Conservation (phyloP, 2,329 filamentous ascomycete genomes). For the Colletotrichum spaethianum region DNA sequence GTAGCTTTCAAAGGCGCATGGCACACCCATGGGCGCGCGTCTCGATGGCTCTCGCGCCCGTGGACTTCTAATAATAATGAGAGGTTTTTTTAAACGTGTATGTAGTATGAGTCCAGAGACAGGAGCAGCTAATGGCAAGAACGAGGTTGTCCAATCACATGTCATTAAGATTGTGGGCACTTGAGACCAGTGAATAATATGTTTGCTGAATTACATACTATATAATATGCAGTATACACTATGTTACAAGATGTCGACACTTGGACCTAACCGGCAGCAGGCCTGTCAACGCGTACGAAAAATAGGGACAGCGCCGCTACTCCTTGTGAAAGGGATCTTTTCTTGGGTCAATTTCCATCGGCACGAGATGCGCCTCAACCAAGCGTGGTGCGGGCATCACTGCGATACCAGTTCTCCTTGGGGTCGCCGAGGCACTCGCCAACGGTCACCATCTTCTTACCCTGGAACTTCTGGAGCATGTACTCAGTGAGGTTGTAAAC, state of each 20-base stretch:
- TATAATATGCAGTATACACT: background rate
- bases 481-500: slow-evolving; percentile 56
- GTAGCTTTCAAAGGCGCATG: background rate
- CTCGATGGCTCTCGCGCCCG: background rate
- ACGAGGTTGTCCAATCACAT: background rate
- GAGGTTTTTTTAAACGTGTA: background rate
- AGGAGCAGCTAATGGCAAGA: too few relatives aligned
- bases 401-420: slow-evolving; percentile 62
- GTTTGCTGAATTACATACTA: background rate
- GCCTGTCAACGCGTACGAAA: too few relatives aligned
- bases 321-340: background rate
- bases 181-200: background rate
- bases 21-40: background rate
- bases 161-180: background rate
- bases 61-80: background rate
- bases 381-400: slow-evolving; percentile 28
- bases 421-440: slow-evolving; percentile 66
- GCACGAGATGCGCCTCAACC: background rate
- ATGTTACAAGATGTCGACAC: background rate
- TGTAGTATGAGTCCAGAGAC: background rate
- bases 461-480: slow-evolving; percentile 52
- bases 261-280: too few relatives aligned
- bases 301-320: too few relatives aligned
- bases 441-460: slow-evolving; percentile 61
- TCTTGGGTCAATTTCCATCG: background rate